These are phyloP conservation scores for Russula ochroleuca DNA, from an alignment of 768 basidiomycete species.

Conservation along the genomic window DNA sequence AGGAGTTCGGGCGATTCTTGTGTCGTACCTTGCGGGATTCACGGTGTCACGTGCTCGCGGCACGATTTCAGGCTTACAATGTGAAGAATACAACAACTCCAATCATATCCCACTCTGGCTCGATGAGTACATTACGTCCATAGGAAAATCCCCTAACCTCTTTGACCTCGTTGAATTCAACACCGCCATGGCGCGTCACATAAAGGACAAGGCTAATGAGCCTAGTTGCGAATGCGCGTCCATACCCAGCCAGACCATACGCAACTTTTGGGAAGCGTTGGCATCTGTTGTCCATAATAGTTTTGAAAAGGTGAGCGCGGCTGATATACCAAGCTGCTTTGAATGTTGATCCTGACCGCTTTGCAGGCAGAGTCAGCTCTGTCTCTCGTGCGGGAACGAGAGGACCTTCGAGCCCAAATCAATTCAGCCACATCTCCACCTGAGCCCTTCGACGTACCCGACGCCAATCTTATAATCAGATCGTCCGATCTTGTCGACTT, in stretches of 20 bases:
- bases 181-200: neutral
- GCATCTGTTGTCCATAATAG: neutral
- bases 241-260: neutral
- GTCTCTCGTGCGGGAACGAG: neutral
- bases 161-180: slow-evolving; percentile 5
- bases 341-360: neutral
- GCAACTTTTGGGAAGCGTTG: slow-evolving; percentile 3
- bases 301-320: neutral
- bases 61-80: no score
- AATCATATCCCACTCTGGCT: neutral
- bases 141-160: neutral
- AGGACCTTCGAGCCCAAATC: no score
- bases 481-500: slow-evolving; percentile 11
- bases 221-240: neutral
- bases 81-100: neutral
- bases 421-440: neutral
- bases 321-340: no score
- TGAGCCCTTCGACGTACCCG: neutral
- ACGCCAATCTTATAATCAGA: neutral
- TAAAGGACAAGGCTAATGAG: no score
- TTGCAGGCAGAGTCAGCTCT: slow-evolving; percentile 9
- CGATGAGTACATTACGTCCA: neutral
- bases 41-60: no score
- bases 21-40: neutral
- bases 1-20: neutral